Evolutionary conservation across 306 rosid species (phyloP).

Genomic region (Fragaria ananassa): DNA sequence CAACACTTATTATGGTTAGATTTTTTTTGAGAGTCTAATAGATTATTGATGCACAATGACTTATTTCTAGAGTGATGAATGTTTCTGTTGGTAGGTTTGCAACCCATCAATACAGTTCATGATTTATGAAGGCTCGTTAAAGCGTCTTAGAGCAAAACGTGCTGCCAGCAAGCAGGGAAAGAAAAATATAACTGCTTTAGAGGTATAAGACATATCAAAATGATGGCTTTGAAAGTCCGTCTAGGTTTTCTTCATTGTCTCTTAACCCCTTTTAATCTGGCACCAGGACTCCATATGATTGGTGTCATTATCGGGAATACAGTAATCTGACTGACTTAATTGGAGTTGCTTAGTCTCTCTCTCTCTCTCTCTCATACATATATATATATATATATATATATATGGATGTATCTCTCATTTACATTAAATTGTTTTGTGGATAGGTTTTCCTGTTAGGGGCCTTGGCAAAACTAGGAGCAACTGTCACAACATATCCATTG

Average conservation of each 20-base stretch:
- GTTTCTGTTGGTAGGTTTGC: slow-evolving; percentile 56
- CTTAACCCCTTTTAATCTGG: background rate
- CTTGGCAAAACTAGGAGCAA: slow-evolving; percentile 86
- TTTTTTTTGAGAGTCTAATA: slow-evolving; percentile 1
- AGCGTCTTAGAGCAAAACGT: slow-evolving; percentile 54
- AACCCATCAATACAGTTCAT: slow-evolving; percentile 85
- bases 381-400: background rate
- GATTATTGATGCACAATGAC: slow-evolving; percentile 1
- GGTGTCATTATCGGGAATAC: background rate
- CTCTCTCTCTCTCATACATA: background rate
- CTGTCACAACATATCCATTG: slow-evolving; percentile 69
- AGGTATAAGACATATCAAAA: slow-evolving; percentile 40
- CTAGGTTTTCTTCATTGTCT: background rate
- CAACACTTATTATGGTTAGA: slow-evolving; percentile 79
- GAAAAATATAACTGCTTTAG: slow-evolving; percentile 52
- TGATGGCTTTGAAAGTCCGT: background rate
- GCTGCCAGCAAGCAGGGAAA: slow-evolving; percentile 46
- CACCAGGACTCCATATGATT: background rate
- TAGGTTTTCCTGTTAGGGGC: slow-evolving; percentile 75
- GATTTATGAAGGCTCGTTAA: slow-evolving; percentile 69
- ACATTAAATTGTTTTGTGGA: slow-evolving; percentile 17
- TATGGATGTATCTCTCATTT: background rate
- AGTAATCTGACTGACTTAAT: background rate
- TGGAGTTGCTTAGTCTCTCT: background rate
- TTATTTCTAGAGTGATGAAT: slow-evolving; percentile 9